phyloP scores from a whole-genome alignment of 169 alveolate species.

The Cryptosporidium andersoni region DNA sequence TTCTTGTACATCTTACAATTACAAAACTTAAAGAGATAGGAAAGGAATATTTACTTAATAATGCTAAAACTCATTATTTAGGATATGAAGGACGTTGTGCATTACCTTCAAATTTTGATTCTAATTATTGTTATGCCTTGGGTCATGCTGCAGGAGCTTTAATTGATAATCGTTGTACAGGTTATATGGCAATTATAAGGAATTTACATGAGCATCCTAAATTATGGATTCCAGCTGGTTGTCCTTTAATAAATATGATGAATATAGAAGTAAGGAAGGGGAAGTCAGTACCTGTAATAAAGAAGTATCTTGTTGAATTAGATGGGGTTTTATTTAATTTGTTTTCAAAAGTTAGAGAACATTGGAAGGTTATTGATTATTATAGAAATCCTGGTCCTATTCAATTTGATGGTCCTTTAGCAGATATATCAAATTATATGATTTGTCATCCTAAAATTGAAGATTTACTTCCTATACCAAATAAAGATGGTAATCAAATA shows the following conservation, averaged over 20 bases:
- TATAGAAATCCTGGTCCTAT: constrained; percentile 86
- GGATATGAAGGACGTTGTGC: constrained; percentile 91
- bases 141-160: constrained; percentile 85
- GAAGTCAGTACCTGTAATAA: constrained; percentile 84
- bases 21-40: constrained; percentile 15
- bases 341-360: constrained; percentile 78
- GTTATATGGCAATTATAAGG: constrained; percentile 83
- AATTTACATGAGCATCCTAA: constrained; percentile 74
- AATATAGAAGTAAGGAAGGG: constrained; percentile 88
- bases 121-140: constrained; percentile 85
- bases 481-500: not conserved
- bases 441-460: constrained; percentile 75
- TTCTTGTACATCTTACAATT: constrained; percentile 74
- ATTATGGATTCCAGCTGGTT: constrained; percentile 87
- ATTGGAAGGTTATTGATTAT: constrained; percentile 82
- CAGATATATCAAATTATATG: constrained; percentile 70
- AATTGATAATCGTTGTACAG: constrained; percentile 78
- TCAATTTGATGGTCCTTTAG: constrained; percentile 80
- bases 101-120: constrained; percentile 86
- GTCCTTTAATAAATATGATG: constrained; percentile 89
- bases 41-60: constrained; percentile 73
- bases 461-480: constrained; percentile 24
- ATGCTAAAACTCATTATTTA: constrained; percentile 82
- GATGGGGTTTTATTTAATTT: constrained; percentile 79
- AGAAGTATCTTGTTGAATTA: constrained; percentile 84